Base-by-base conservation (phyloP, 148 eudicot species). In the Silene conica region DNA sequence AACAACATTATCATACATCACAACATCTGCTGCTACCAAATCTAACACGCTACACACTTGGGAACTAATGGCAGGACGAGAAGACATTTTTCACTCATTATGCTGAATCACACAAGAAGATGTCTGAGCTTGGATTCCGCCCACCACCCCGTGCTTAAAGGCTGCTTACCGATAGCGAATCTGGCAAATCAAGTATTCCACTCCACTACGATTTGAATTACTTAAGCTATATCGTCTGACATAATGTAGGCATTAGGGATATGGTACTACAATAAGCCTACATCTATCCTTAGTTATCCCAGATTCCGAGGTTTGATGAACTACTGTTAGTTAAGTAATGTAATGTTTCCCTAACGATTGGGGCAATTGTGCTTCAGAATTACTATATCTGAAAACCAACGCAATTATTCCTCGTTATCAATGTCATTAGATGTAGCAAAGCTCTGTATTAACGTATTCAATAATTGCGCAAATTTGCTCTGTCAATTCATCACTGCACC, bases 61-160 rank as follows among this genome's bases (percentile, higher is more conserved):
- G n/a, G n/a, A n/a, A n/a, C n/a, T n/a, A n/a, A n/a, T n/a, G n/a
- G n/a, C n/a, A 89, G 98, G 97, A 93, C 55, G 90, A 91, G 63
- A 86, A 87, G 22, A 83, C 85, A 43, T 93, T 93, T 77, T 93
- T 93, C 63, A 73, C 65, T 73, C 95, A 91, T 74, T 93, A 93
- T 70, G 95, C 95, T 18, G 87, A 76, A 50, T 88, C 98, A 69
- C 98, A 91, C 88, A 91, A 91, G 87, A 93, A 88, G 81, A 83
- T 91, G 55, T 93, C 98, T 0, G 91, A 91, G 85, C 83, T 93
- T 15, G 98, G 98, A 48, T 85, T 86, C 75, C 79, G 65, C 59
- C 82, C 86, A 14, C 43, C 84, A 54, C 2, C 28, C 85, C 0
- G 75, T 23, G 46, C 62, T 41, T 69, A n/a, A 80, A 70, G 43